These are phyloP conservation scores for Brasenia schreberi DNA, from an alignment of 164 flowering plant species.

Conservation along the genomic window DNA sequence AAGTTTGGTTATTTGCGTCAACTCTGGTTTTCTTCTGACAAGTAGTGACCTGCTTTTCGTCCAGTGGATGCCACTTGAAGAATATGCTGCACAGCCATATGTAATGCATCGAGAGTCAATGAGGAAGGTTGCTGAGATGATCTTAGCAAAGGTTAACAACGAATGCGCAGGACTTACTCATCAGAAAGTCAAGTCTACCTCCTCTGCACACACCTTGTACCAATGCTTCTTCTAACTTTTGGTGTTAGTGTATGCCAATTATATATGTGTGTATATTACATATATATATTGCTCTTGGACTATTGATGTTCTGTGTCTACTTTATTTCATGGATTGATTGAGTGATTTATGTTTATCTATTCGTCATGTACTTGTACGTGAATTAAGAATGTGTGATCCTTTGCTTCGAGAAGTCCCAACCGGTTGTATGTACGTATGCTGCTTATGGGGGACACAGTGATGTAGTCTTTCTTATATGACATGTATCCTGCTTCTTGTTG, in stretches of 20 bases:
- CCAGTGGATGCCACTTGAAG: conserved; percentile 81
- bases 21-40: too few species aligned
- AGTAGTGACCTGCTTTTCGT: neutral
- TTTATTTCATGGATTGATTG: neutral
- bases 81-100: conserved; percentile 42
- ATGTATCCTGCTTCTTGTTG: too few species aligned
- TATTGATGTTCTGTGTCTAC: neutral
- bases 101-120: conserved; percentile 20
- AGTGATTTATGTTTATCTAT: neutral
- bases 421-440: too few species aligned
- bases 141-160: conserved; percentile 28
- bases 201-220: neutral
- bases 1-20: too few species aligned
- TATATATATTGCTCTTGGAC: too few species aligned
- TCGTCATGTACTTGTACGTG: too few species aligned
- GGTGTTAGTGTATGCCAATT: too few species aligned
- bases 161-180: conserved; percentile 26
- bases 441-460: too few species aligned
- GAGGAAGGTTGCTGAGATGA: conserved; percentile 25
- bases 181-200: neutral
- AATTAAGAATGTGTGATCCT: too few species aligned
- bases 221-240: neutral
- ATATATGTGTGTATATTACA: too few species aligned
- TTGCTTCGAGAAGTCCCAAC: too few species aligned
- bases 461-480: too few species aligned